Evolutionary conservation across 2,329 filamentous ascomycete species (phyloP).

Genomic region (Botrytis pseudocinerea): DNA sequence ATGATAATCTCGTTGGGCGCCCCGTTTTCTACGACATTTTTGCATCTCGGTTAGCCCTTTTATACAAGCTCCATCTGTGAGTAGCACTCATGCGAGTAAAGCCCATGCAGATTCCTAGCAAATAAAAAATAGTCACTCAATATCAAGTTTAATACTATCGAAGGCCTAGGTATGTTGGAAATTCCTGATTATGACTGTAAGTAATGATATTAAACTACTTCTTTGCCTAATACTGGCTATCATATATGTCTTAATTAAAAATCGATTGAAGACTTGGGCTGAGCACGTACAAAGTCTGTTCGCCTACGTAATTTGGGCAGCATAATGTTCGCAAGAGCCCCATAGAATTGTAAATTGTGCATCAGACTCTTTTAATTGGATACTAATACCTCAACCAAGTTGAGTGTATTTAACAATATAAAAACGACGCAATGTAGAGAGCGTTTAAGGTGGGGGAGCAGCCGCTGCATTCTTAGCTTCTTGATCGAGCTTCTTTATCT

Average conservation of each 20-base stretch:
- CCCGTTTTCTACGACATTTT: not conserved
- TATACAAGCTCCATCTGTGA: not conserved
- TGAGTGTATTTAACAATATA: not conserved
- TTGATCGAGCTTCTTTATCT: not conserved
- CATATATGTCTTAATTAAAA: not conserved
- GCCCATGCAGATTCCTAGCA: not conserved
- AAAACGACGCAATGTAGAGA: not conserved
- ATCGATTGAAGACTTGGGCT: not conserved
- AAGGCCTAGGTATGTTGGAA: not conserved
- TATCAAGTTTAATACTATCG: not conserved
- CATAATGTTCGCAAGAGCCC: not conserved
- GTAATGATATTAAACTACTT: not conserved
- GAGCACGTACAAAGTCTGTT: not conserved
- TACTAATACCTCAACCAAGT: not conserved
- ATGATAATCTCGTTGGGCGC: not conserved
- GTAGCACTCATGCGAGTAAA: not conserved
- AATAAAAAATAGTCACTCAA: not conserved
- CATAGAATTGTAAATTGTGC: not conserved
- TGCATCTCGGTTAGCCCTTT: not conserved
- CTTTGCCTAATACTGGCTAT: accelerated
- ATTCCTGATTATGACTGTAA: not conserved
- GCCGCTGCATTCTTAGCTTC: not conserved
- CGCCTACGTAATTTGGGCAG: not conserved
- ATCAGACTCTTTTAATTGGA: not conserved
- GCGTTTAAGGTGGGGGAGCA: not conserved